Evolutionary conservation across 495 filamentous ascomycete species (phyloP), one percentile per base, ranked within the genome.

Genomic region (Penicillium odoratum): DNA sequence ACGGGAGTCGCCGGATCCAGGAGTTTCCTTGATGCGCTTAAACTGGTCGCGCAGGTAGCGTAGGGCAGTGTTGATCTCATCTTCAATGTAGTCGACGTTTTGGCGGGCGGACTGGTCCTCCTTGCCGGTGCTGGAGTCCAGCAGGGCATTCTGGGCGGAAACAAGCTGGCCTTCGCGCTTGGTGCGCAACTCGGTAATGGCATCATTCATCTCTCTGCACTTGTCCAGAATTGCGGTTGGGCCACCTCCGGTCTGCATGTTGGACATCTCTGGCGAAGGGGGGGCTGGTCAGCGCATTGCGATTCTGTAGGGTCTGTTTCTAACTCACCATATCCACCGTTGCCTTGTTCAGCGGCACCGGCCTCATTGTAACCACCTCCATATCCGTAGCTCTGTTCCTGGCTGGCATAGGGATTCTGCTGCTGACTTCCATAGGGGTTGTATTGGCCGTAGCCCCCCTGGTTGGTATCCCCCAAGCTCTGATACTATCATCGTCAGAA

Each of bases 211-310:
- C 42, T 88, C 83, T 21, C 82, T 79, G 76, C 91, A 91, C 68
- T 95, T 88, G 73, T 94, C 88, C 47, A 97, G 81, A 63, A 95
- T 85, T 42, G 83, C 81, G 64, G 87, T 91, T 25, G 89, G 84
- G 59, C 87, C 85, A 55, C 74, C 71, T 29, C 46, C 46, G 56
- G 75, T 72, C 18, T 74, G 83, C 63, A 89, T 72, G 28, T 85
- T 77, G 42, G 72, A 70, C 87, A 91, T 88, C 72, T 91, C 88
- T 74, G 83, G 76, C 67, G 78, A 30, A 76, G 57, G 48, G 57
- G 55, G 62, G 50, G 47, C n/a, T 42, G 11, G 46, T 59, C 29
- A 60, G 55, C 54, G 53, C 46, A 58, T 50, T 47, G 47, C 46
- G 21, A 44, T 56, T 0, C 4, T 18, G 16, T 43, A n/a, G 42